Percentiles rank a stretch among this genome's conserved stretches.
Evolutionary conservation across 805 yeast genomes (phyloP).

Genomic region (Brettanomyces anomalus): DNA sequence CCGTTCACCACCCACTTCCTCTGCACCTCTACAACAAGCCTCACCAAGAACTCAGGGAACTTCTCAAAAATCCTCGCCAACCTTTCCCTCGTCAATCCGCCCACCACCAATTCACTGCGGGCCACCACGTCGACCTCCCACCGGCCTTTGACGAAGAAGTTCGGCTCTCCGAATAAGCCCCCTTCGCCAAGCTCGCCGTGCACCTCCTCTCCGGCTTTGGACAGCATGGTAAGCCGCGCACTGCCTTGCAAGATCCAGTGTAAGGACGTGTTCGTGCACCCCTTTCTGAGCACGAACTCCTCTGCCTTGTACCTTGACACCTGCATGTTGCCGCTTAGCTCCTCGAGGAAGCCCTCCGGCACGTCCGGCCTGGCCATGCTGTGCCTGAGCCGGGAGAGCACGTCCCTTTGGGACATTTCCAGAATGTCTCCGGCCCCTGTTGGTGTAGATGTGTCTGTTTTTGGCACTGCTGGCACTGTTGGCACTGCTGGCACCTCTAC

Average conservation of each 20-base stretch:
- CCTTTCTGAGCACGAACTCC: slow-evolving; percentile 58
- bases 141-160: slow-evolving; percentile 65
- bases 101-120: slow-evolving; percentile 54
- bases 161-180: slow-evolving; percentile 72
- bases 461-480: too few species aligned
- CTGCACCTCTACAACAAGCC: slow-evolving; percentile 63
- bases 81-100: slow-evolving; percentile 58
- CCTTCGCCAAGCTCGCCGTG: slow-evolving; percentile 66
- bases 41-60: slow-evolving; percentile 73
- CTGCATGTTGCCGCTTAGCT: slow-evolving; percentile 47
- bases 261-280: slow-evolving; percentile 69
- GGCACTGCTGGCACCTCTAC: too few species aligned
- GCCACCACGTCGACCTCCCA: slow-evolving; percentile 76
- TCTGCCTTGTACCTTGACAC: slow-evolving; percentile 59
- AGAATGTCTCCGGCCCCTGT: too few species aligned
- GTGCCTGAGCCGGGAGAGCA: too few species aligned
- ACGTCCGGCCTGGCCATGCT: slow-evolving; percentile 42
- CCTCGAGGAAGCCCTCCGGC: slow-evolving; percentile 53
- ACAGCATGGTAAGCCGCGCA: slow-evolving; percentile 51
- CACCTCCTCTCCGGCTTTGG: slow-evolving; percentile 68
- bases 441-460: too few species aligned
- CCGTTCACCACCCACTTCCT: slow-evolving; percentile 30
- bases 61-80: slow-evolving; percentile 49
- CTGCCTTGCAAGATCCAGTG: slow-evolving; percentile 73
- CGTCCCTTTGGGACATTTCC: too few species aligned